Evolutionary conservation across 139 green algal species (phyloP).

Genomic region (Monoraphidium neglectum): DNA sequence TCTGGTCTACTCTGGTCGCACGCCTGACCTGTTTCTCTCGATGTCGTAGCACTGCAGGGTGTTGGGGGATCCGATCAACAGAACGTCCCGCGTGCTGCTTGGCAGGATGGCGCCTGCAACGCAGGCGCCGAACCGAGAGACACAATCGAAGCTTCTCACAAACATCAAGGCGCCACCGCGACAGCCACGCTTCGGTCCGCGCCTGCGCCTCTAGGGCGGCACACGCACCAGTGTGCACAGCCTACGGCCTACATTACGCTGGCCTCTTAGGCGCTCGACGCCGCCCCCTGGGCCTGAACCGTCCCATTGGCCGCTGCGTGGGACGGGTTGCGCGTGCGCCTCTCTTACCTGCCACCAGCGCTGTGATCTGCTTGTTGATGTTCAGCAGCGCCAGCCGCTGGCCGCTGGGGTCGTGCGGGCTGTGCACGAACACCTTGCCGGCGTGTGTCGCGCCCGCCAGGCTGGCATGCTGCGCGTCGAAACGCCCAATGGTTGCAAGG

Average conservation of each 20-base stretch:
- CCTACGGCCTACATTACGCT: background rate
- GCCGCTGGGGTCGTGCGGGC: conserved; percentile 53
- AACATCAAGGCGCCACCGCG: background rate
- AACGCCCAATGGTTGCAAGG: conserved; percentile 56
- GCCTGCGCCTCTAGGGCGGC: background rate
- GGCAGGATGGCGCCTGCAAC: conserved; percentile 13
- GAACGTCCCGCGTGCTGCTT: conserved; percentile 44
- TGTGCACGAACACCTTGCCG: conserved; percentile 77
- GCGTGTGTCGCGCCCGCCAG: conserved; percentile 61
- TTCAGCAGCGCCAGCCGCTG: conserved; percentile 65
- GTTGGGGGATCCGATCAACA: conserved; percentile 61
- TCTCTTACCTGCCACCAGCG: conserved; percentile 42
- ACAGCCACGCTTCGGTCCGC: background rate
- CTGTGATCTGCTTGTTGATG: conserved; percentile 75
- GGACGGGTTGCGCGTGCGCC: background rate
- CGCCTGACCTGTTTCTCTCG: conserved; percentile 44
- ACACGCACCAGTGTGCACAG: background rate
- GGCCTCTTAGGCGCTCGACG: background rate
- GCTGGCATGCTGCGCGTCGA: conserved; percentile 52
- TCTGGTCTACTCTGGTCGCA: too few species aligned
- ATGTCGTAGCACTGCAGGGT: conserved; percentile 70
- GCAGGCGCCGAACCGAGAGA: background rate
- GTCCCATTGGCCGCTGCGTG: background rate
- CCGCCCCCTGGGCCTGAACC: background rate
- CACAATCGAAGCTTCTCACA: background rate